These are phyloP conservation scores for Boeremia exigua DNA, from an alignment of 2,329 filamentous ascomycete species.

Conservation along the genomic window DNA sequence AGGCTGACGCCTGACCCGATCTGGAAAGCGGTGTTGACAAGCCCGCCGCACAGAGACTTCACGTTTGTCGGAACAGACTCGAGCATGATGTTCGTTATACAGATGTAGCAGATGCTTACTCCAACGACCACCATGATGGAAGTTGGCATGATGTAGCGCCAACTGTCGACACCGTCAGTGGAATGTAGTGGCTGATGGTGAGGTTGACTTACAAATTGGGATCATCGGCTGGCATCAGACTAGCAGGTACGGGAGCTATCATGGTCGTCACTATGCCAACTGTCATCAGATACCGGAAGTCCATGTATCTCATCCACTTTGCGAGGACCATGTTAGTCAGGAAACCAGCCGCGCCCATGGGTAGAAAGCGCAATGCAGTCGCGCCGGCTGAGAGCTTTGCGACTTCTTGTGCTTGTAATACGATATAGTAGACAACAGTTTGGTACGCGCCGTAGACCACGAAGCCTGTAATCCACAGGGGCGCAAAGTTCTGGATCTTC, in stretches of 20 bases:
- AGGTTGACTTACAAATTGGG: slow-evolving; percentile 8
- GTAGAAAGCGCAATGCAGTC: slow-evolving; percentile 8
- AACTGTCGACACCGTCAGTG: not conserved
- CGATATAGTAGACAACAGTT: slow-evolving; percentile 10
- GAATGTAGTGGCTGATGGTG: not conserved
- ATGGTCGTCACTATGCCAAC: slow-evolving; percentile 5
- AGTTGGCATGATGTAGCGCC: slow-evolving; percentile 11
- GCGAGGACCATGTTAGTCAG: slow-evolving; percentile 13
- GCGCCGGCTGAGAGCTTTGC: slow-evolving; percentile 8
- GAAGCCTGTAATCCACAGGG: slow-evolving; percentile 11
- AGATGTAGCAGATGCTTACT: slow-evolving; percentile 14
- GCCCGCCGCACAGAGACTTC: slow-evolving; percentile 9
- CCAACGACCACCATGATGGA: slow-evolving; percentile 6
- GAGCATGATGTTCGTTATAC: slow-evolving; percentile 13
- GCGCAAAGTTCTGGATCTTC: slow-evolving; percentile 15
- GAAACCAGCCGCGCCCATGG: slow-evolving; percentile 13
- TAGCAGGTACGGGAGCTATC: slow-evolving; percentile 5
- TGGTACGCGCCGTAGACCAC: slow-evolving; percentile 13
- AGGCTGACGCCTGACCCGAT: slow-evolving; percentile 12
- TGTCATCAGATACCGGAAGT: slow-evolving; percentile 10
- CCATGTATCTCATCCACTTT: slow-evolving; percentile 16
- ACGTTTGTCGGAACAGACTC: slow-evolving; percentile 10
- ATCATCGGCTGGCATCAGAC: slow-evolving; percentile 6
- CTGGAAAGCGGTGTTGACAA: slow-evolving; percentile 1
- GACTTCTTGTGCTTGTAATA: slow-evolving; percentile 10